A percentile compares a stretch with the other conserved stretches of the same genome.
phyloP scores from a whole-genome alignment of 768 basidiomycete genomes.

The Leccinum barrowsii region DNA sequence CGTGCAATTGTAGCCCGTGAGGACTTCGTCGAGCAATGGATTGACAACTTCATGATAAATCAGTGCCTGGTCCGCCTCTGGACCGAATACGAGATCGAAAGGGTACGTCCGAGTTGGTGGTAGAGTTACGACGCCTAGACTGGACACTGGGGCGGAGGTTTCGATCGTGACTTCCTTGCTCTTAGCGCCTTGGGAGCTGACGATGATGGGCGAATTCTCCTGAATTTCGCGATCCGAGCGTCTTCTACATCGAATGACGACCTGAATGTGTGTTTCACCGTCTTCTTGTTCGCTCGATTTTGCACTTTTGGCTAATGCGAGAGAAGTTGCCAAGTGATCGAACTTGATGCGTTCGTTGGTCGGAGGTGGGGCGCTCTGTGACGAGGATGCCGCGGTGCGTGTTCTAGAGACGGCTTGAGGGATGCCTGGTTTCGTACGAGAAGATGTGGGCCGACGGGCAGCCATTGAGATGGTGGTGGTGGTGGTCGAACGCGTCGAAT shows the following conservation, averaged over 20 bases:
- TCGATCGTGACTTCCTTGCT: slow-evolving; percentile 79
- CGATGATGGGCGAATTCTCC: slow-evolving; percentile 85
- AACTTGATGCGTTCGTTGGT: slow-evolving; percentile 17
- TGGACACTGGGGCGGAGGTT: slow-evolving; percentile 63
- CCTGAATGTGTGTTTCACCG: slow-evolving; percentile 83
- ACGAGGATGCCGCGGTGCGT: slow-evolving; percentile 45
- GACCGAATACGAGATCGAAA: slow-evolving; percentile 94
- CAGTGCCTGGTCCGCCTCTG: slow-evolving; percentile 93
- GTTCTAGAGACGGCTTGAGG: slow-evolving; percentile 40
- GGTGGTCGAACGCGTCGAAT: slow-evolving; percentile 30
- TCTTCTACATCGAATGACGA: slow-evolving; percentile 85
- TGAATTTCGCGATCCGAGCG: slow-evolving; percentile 83
- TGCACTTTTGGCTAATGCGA: slow-evolving; percentile 20
- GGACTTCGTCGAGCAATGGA: slow-evolving; percentile 91
- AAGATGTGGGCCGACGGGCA: slow-evolving; percentile 53
- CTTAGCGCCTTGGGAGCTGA: slow-evolving; percentile 72
- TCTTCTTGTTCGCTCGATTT: slow-evolving; percentile 37
- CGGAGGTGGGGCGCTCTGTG: slow-evolving; percentile 23
- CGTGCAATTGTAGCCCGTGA: slow-evolving; percentile 95
- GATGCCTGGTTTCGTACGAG: slow-evolving; percentile 35
- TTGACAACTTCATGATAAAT: slow-evolving; percentile 92
- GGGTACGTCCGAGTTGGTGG: slow-evolving; percentile 84
- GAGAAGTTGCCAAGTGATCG: slow-evolving; percentile 24
- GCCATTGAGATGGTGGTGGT: slow-evolving; percentile 45
- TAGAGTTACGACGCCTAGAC: slow-evolving; percentile 69